phyloP scores from a whole-genome alignment of 768 basidiomycete genomes.

The Suillus placidus region DNA sequence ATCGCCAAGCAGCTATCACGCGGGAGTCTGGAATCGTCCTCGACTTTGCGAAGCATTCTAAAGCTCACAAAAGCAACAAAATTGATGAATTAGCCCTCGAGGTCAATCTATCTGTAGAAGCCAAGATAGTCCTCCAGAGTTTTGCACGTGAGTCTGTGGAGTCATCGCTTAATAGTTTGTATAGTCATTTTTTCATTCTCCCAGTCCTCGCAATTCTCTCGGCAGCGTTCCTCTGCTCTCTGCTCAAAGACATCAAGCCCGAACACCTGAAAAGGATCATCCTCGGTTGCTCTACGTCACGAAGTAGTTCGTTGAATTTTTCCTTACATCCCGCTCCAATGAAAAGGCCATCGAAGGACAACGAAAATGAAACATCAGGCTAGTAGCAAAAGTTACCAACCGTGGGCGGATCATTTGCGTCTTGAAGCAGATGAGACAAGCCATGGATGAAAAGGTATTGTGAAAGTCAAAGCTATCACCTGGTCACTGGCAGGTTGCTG shows the following conservation, averaged over 20 bases:
- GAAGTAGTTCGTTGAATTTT: constrained; percentile 93
- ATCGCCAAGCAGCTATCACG: constrained; percentile 81
- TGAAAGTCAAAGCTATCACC: constrained; percentile 6
- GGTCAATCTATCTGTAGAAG: constrained; percentile 69
- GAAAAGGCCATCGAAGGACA: constrained; percentile 35
- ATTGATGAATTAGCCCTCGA: constrained; percentile 69
- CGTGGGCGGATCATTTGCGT: constrained; percentile 90
- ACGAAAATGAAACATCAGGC: constrained; percentile 62
- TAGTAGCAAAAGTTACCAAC: constrained; percentile 85
- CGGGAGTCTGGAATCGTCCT: constrained; percentile 68
- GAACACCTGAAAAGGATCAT: constrained; percentile 93
- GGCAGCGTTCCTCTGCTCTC: constrained; percentile 81
- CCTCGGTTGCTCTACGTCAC: constrained; percentile 84
- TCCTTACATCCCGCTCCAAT: constrained; percentile 54
- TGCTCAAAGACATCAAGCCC: constrained; percentile 92
- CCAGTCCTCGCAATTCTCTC: constrained; percentile 20
- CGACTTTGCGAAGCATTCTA: constrained; percentile 68
- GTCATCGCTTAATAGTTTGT: constrained; percentile 87
- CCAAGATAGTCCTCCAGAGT: constrained; percentile 62
- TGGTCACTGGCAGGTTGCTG: constrained; percentile 16
- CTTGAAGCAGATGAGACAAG: constrained; percentile 82
- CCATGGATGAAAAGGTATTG: constrained; percentile 87
- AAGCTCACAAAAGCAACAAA: constrained; percentile 58
- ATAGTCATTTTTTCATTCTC: constrained; percentile 16
- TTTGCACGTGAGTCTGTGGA: constrained; percentile 77